Evolutionary conservation across 768 basidiomycete species (phyloP).

Genomic region (Xerocomus brunneocitrinus): DNA sequence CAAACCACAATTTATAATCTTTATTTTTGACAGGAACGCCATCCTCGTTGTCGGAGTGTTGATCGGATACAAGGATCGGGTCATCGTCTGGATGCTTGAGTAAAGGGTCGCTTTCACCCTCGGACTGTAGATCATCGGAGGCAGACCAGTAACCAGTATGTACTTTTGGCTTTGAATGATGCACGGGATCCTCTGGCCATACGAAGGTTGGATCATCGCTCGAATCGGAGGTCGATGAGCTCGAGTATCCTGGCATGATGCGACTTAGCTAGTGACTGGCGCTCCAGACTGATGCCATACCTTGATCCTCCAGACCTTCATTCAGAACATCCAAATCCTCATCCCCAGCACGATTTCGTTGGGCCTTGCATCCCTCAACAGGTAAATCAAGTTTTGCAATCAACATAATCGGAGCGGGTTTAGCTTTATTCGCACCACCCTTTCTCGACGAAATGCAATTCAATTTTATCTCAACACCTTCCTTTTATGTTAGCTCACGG

Average conservation of each 20-base stretch:
- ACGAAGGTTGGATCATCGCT: constrained; percentile 4
- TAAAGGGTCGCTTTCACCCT: constrained; percentile 19
- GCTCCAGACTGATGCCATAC: neutral
- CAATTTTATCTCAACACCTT: constrained; percentile 44
- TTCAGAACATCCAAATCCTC: neutral
- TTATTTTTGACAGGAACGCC: neutral
- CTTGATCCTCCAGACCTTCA: constrained; percentile 11
- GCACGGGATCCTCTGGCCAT: constrained; percentile 10
- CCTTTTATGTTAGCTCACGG: constrained; percentile 9
- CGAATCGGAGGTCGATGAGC: constrained; percentile 9
- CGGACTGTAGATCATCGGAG: constrained; percentile 12
- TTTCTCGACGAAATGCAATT: constrained; percentile 26
- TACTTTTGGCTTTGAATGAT: constrained; percentile 8
- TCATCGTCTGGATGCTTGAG: constrained; percentile 9
- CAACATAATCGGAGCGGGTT: constrained; percentile 2
- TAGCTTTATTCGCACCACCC: constrained; percentile 9
- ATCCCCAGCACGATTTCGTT: neutral
- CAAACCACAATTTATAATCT: constrained; percentile 28
- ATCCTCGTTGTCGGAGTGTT: constrained; percentile 17
- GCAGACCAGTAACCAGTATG: constrained; percentile 22
- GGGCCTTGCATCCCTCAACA: neutral
- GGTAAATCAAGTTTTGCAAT: constrained; percentile 22
- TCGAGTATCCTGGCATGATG: constrained; percentile 3
- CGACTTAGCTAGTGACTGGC: neutral
- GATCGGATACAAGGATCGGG: constrained; percentile 13